phyloP scores from a whole-genome alignment of 1,284 basidiomycete species.

The Cutaneotrichosporon mucoides region DNA sequence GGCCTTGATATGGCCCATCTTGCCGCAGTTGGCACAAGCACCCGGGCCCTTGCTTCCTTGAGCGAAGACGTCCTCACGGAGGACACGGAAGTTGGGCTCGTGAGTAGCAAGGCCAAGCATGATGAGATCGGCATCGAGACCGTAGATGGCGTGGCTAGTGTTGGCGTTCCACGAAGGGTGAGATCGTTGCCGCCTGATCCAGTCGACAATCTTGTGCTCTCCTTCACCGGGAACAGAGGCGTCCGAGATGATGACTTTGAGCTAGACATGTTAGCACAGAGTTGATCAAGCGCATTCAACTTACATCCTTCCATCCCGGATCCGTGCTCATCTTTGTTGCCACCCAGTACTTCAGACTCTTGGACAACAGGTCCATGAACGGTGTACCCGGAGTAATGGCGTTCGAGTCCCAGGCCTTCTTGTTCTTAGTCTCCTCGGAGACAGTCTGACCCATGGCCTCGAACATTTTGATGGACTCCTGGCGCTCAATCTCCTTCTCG shows the following conservation, averaged over 20 bases:
- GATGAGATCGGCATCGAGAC: constrained; percentile 97
- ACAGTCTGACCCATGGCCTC: constrained; percentile 91
- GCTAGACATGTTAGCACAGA: constrained; percentile 49
- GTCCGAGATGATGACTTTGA: constrained; percentile 95
- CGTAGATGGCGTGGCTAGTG: constrained; percentile 95
- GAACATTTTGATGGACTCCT: constrained; percentile 77
- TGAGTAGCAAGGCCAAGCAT: constrained; percentile 98
- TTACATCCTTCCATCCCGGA: constrained; percentile 87
- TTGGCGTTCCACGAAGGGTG: constrained; percentile 90
- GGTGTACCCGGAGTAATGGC: constrained; percentile 97
- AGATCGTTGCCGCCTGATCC: constrained; percentile 82
- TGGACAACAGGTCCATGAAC: constrained; percentile 91
- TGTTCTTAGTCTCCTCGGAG: constrained; percentile 76
- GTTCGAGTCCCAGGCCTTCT: constrained; percentile 94
- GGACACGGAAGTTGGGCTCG: constrained; percentile 93
- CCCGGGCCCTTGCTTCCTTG: constrained; percentile 65
- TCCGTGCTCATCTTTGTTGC: constrained; percentile 92
- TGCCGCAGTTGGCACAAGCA: constrained; percentile 84
- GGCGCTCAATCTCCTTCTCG: constrained; percentile 82
- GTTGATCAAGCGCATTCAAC: constrained; percentile 28
- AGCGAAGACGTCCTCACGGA: constrained; percentile 96
- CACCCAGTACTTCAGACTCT: constrained; percentile 92
- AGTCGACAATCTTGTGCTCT: constrained; percentile 99
- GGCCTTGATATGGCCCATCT: constrained; percentile 89
- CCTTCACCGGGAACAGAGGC: constrained; percentile 97